Percentiles rank a stretch among this genome's conserved stretches.
These are phyloP conservation scores for Globisporangium megalacanthum DNA, from an alignment of 352 stramenopile species.

Conservation along the genomic window DNA sequence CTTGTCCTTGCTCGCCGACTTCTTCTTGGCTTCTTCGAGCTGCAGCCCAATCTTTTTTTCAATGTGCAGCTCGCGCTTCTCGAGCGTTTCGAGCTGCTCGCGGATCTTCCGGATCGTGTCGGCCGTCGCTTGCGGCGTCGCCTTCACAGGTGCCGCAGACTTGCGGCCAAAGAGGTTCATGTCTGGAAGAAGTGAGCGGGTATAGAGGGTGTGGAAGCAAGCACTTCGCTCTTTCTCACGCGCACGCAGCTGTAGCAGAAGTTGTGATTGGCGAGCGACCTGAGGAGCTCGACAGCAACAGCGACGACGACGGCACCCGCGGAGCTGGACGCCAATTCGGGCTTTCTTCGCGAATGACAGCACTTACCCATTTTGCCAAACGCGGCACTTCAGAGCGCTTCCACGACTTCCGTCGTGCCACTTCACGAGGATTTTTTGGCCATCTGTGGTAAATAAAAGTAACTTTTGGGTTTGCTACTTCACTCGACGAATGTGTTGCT, in stretches of 20 bases:
- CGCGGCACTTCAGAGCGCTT: neutral
- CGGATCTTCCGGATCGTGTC: constrained; percentile 90
- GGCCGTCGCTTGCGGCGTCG: constrained; percentile 60
- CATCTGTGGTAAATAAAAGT: too few relatives aligned
- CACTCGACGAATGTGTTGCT: too few relatives aligned
- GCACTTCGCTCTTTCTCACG: neutral
- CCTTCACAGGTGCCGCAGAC: constrained; percentile 42
- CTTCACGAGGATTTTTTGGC: constrained; percentile 5
- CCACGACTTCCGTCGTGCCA: constrained; percentile 10
- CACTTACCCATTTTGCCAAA: neutral
- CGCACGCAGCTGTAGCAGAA: neutral
- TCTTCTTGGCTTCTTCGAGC: constrained; percentile 93
- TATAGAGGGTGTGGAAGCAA: neutral
- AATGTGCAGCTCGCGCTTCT: constrained; percentile 95
- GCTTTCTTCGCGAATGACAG: constrained; percentile 3
- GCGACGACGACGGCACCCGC: neutral
- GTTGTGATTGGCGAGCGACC: too few relatives aligned
- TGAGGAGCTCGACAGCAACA: neutral
- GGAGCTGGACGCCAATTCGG: too few relatives aligned
- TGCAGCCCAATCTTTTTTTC: constrained; percentile 95
- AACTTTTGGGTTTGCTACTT: too few relatives aligned
- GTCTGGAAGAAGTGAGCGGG: neutral
- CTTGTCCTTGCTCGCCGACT: constrained; percentile 96
- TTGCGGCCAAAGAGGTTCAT: constrained; percentile 90
- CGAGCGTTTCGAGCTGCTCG: constrained; percentile 87